Evolutionary conservation across 148 eudicot genomes (phyloP), one percentile per base, ranked within the genome.

Genomic region (Tetragonia tetragonoides): DNA sequence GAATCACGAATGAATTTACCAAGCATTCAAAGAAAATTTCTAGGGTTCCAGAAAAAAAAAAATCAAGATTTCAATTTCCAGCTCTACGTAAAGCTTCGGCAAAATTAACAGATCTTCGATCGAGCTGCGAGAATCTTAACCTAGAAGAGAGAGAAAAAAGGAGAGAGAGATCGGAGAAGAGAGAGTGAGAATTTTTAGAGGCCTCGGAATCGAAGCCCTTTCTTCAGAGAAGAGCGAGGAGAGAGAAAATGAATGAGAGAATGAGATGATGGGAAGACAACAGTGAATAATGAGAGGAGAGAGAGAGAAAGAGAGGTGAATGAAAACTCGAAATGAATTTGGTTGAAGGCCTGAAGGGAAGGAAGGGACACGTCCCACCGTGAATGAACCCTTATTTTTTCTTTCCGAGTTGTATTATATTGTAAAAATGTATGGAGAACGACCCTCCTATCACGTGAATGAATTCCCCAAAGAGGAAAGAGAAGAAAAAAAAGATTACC

Each of bases 91-190:
- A 68, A 64, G 57, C 51, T 47, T 16, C 10, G 23, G 44, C 51
- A 59, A 75, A 39, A 54, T 21, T 70, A 64, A 14, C 78, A 81
- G 86, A 81, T 81, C 86, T 64, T 79, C 54, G 75, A 72, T 34
- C 39, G 59, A 65, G 66, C 20, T 49, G 46, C 42, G 72, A 81
- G 66, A 68, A 44, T 77, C 72, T 56, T 44, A 53, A 7, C 23
- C 20, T 67, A 60, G 44, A 28, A 41, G 7, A 3, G 40, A 18
- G 10, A 59, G 68, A 41, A 11, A 73, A 11, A 41, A 21, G 1
- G 8, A 73, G 69, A 5, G 51, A 60, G 56, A 51, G 70, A 63
- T 75, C 44, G 60, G 21, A 65, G 39, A 49, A 10, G 63, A 63
- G 65, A 24, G 16, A 47, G 21, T 8, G 53, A 74, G 79, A 67